Base-by-base conservation (phyloP, 2,329 filamentous ascomycete species). In the Penicillium sclerotiorum region DNA sequence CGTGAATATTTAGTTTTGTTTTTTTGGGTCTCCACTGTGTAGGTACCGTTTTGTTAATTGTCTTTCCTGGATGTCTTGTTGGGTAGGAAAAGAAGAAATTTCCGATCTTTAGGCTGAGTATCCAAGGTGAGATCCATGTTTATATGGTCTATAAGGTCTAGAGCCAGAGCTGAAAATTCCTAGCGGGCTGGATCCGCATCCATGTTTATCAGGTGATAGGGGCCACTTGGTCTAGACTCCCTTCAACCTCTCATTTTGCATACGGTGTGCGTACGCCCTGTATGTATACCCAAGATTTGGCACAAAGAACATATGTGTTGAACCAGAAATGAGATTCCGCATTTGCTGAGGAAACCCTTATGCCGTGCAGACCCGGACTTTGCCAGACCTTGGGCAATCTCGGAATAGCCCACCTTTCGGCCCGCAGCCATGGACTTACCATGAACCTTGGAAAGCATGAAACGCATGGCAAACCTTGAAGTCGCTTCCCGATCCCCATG, bases 391-490 rank as follows among this genome's bases (percentile, higher is more conserved):
- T n/a, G 12, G n/a, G n/a, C n/a, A n/a, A n/a, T 17, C 11, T 36
- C 5, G 5, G 20, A 39, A 12, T 28, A 18, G 20, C 42, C 17
- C 15, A 20, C 6, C 6, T 20, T 20, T 22, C 6, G 28, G 23
- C 15, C 33, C 18, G 40, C 48, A 45, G 41, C 28, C 11, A 54
- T 50, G 47, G 32, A 45, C 52, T 45, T 36, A 8, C 18, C 21
- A 47, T 13, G 25, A 13, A n/a, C 28, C 28, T 32, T 13, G 15
- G 20, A 7, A 36, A 36, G 33, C 33, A 39, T 48, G 18, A 50
- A 50, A 54, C 56, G 56, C 54, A 60, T 50, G 49, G 48, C 45
- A 36, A 51, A 46, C 41, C 55, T 32, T 49, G 17, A 33, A 25
- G 30, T 46, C 41, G 35, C 30, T 20, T 28, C 38, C 28, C 28